Percentiles rank a stretch among this genome's conserved stretches.
These are phyloP conservation scores for Leishmania lainsoni DNA, from an alignment of 208 protist species.

Conservation along the genomic window DNA sequence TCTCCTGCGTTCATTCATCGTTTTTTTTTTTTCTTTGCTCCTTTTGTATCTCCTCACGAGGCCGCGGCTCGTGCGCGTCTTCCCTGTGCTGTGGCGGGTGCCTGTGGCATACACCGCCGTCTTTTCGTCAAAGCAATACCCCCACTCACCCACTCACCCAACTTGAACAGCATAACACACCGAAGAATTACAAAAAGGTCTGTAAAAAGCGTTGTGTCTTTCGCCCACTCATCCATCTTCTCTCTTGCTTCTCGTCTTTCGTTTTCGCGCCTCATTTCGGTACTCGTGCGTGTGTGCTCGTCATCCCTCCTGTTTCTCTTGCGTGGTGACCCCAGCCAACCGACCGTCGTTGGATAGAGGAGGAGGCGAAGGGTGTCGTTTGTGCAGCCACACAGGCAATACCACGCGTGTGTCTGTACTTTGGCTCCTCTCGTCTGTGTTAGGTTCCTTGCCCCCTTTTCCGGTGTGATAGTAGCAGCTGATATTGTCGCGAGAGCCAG, in stretches of 20 bases:
- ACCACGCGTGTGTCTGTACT: no score
- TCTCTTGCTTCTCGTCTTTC: slow-evolving; percentile 13
- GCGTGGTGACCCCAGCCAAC: background rate
- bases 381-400: background rate
- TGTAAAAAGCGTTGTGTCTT: background rate
- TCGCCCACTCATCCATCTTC: slow-evolving; percentile 4
- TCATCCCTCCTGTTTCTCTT: background rate
- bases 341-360: background rate
- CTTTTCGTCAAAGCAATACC: background rate
- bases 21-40: background rate
- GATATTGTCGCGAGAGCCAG: background rate
- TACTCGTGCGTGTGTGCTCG: background rate
- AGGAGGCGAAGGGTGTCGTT: background rate
- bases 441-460: background rate
- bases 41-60: background rate
- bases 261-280: slow-evolving; percentile 3
- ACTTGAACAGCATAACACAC: background rate
- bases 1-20: background rate
- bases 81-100: background rate
- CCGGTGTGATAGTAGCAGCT: background rate
- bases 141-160: background rate
- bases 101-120: background rate
- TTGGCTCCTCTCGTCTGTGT: background rate
- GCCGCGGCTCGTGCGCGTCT: background rate
- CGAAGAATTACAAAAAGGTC: background rate